These are phyloP conservation scores for Chrysoporthe deuterocubensis DNA, from an alignment of 2,329 filamentous ascomycete genomes.

Conservation along the genomic window DNA sequence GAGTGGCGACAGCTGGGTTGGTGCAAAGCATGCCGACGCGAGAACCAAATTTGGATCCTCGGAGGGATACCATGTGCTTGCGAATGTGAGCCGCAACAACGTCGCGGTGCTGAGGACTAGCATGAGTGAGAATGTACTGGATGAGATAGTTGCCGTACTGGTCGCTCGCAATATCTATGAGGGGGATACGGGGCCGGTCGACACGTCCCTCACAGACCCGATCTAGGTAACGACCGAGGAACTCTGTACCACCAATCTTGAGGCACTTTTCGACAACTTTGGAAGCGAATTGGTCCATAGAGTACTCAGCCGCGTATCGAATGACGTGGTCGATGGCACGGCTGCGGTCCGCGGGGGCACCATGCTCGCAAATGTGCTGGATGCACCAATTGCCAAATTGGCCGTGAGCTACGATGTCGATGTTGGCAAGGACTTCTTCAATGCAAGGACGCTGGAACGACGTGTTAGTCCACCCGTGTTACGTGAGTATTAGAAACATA, in stretches of 20 bases:
- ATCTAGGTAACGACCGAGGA: slow-evolving; percentile 89
- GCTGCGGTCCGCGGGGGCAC: slow-evolving; percentile 85
- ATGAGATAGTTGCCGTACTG: slow-evolving; percentile 99
- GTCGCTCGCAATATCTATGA: slow-evolving; percentile 98
- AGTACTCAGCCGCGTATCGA: slow-evolving; percentile 91
- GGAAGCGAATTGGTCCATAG: slow-evolving; percentile 98
- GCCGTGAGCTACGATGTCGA: slow-evolving; percentile 94
- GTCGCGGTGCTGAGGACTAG: slow-evolving; percentile 85
- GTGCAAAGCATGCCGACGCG: slow-evolving; percentile 98
- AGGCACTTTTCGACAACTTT: slow-evolving; percentile 99
- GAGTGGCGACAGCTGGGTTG: slow-evolving; percentile 87
- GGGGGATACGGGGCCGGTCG: slow-evolving; percentile 90
- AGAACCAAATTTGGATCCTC: slow-evolving; percentile 97
- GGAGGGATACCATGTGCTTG: slow-evolving; percentile 99
- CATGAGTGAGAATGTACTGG: slow-evolving; percentile 93
- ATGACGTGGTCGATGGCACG: slow-evolving; percentile 96
- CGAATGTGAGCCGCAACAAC: slow-evolving; percentile 91
- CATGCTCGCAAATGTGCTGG: slow-evolving; percentile 98
- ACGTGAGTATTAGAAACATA: not conserved
- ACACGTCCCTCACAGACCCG: slow-evolving; percentile 89
- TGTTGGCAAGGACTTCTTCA: slow-evolving; percentile 91
- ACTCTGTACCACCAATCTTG: slow-evolving; percentile 91
- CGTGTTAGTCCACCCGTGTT: slow-evolving; percentile 1
- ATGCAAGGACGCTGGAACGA: slow-evolving; percentile 84
- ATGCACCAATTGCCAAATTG: slow-evolving; percentile 99